Conservation (phyloP, 345 rosid genomes). For the Excoecaria agallocha region DNA sequence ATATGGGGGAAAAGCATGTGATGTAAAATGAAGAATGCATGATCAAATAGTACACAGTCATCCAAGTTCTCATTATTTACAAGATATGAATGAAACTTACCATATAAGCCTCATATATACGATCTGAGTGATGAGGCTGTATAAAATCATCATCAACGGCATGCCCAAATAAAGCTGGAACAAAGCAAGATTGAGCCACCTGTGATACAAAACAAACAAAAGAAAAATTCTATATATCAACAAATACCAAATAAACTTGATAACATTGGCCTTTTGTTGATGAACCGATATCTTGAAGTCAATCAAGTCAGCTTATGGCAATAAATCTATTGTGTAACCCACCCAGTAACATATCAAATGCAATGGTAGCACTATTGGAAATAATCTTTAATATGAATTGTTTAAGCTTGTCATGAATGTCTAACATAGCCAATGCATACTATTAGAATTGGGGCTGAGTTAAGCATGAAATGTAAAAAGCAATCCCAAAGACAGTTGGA, state of each 20-base stretch:
- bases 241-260: background rate
- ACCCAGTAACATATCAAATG: background rate
- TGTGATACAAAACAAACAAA: slow-evolving; percentile 25
- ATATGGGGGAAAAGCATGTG: background rate
- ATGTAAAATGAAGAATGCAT: slow-evolving; percentile 5
- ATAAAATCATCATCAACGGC: slow-evolving; percentile 86
- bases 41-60: background rate
- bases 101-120: slow-evolving; percentile 69
- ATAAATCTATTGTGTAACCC: background rate
- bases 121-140: slow-evolving; percentile 86
- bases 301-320: background rate
- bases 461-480: background rate
- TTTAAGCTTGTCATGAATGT: background rate
- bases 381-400: background rate
- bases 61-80: slow-evolving; percentile 7
- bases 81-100: slow-evolving; percentile 36
- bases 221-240: background rate
- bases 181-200: slow-evolving; percentile 82
- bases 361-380: background rate
- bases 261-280: background rate
- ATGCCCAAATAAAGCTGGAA: slow-evolving; percentile 95
- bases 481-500: background rate
- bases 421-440: background rate
- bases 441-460: slow-evolving; percentile 1
- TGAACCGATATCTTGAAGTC: background rate